These are phyloP conservation scores for Debaryomyces prosopidis DNA, from an alignment of 805 yeast species.

Conservation along the genomic window DNA sequence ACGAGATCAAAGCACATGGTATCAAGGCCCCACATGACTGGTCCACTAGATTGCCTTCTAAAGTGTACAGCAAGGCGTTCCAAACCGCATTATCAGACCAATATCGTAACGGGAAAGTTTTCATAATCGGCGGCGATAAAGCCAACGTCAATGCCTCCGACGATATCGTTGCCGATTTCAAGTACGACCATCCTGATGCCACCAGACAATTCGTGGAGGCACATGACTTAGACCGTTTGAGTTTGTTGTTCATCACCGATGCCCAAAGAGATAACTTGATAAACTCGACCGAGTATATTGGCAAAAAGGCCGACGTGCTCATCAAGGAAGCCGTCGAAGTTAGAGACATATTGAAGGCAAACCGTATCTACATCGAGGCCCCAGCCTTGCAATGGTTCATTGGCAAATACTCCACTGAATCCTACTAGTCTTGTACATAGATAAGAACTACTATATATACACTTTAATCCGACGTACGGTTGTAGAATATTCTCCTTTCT, in stretches of 20 bases:
- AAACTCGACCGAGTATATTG: slow-evolving; percentile 53
- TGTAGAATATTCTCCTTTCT: too few species aligned
- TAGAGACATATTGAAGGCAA: slow-evolving; percentile 78
- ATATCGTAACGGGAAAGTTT: slow-evolving; percentile 72
- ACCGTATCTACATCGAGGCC: slow-evolving; percentile 70
- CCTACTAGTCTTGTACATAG: too few species aligned
- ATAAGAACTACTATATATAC: too few species aligned
- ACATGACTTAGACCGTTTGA: slow-evolving; percentile 51
- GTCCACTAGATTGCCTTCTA: slow-evolving; percentile 72
- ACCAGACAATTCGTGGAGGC: slow-evolving; percentile 50
- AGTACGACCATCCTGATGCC: slow-evolving; percentile 42
- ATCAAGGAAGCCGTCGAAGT: slow-evolving; percentile 80
- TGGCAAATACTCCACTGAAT: slow-evolving; percentile 24
- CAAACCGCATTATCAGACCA: slow-evolving; percentile 80
- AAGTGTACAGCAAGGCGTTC: slow-evolving; percentile 74
- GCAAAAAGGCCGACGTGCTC: slow-evolving; percentile 60
- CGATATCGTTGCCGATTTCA: slow-evolving; percentile 33
- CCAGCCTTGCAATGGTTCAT: slow-evolving; percentile 66
- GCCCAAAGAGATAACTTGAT: slow-evolving; percentile 61
- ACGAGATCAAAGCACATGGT: slow-evolving; percentile 88
- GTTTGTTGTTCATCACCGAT: slow-evolving; percentile 68
- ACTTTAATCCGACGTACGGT: too few species aligned
- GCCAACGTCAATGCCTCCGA: slow-evolving; percentile 17
- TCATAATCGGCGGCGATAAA: slow-evolving; percentile 61
- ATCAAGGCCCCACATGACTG: slow-evolving; percentile 89